A percentile compares a stretch with the other conserved stretches of the same genome.
Evolutionary conservation across 192 early-diverging fungal genomes (phyloP).

Genomic region (Gaertneriomyces sp.): DNA sequence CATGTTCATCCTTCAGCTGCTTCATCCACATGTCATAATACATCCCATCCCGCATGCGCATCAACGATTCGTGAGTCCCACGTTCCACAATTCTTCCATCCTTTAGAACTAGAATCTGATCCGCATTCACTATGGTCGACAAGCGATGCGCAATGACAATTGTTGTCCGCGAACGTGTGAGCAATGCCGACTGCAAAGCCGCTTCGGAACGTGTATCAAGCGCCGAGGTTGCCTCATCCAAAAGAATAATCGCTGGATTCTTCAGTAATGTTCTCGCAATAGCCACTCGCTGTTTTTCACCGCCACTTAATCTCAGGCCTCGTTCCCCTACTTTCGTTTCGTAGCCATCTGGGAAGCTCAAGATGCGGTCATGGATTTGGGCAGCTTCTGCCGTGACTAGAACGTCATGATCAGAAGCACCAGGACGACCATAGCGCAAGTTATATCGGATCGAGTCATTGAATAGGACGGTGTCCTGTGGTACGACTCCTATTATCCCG

Average conservation of each 20-base stretch:
- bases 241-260: slow-evolving; percentile 68
- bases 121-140: slow-evolving; percentile 48
- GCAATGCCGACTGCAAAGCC: slow-evolving; percentile 78
- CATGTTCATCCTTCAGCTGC: slow-evolving; percentile 58
- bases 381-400: slow-evolving; percentile 65
- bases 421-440: slow-evolving; percentile 69
- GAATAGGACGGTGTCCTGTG: slow-evolving; percentile 92
- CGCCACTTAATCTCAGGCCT: slow-evolving; percentile 59
- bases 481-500: slow-evolving; percentile 84
- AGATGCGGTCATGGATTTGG: slow-evolving; percentile 76
- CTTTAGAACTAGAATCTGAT: slow-evolving; percentile 83
- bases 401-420: slow-evolving; percentile 67
- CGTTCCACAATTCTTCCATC: slow-evolving; percentile 75
- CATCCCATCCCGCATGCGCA: slow-evolving; percentile 47
- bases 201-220: slow-evolving; percentile 68
- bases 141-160: slow-evolving; percentile 58
- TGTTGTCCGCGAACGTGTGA: slow-evolving; percentile 79
- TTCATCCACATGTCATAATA: slow-evolving; percentile 95
- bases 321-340: slow-evolving; percentile 50
- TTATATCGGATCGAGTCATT: slow-evolving; percentile 95
- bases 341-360: slow-evolving; percentile 68
- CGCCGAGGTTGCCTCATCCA: slow-evolving; percentile 85
- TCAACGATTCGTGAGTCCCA: slow-evolving; percentile 22
- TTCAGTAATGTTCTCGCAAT: slow-evolving; percentile 82
- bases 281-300: slow-evolving; percentile 64